Base-by-base conservation (phyloP, 2,329 filamentous ascomycete genomes). In the Hansfordia pulvinata region DNA sequence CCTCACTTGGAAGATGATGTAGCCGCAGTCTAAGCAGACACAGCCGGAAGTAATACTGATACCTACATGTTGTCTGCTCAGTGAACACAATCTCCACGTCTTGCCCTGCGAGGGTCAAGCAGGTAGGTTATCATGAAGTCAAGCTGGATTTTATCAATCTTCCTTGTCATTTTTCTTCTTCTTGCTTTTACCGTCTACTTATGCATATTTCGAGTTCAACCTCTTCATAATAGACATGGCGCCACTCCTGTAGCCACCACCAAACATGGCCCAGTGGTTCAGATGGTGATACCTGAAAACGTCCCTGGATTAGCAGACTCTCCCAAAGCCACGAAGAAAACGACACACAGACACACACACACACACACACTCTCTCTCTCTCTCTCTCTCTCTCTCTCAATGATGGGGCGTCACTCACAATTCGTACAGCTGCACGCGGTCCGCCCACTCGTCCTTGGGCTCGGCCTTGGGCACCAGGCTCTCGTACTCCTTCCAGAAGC, bases 231-330 rank as follows among this genome's bases (percentile, higher is more conserved):
- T 90, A 4, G 65, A 64, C 51, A 88, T 65, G 16, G 85, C 84
- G 4, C 83, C 76, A 20, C 64, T 62, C 20, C 71, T 69, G 47
- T 94, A 94, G 0, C 77, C 68, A 1, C 76, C 77, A 0, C 84
- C 84, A 49, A 93, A 94, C 24, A 93, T 62, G 2, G 80, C 76
- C 57, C 76, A 77, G 40, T 94, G 88, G 36, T 94, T 94, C 14
- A 94, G 54, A 45, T 93, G 80, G 49, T 94, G 88, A 49, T 93
- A 88, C 35, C 77, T 83, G 38, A 8, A 16, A 20, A 18, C 13
- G 16, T 11, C 14, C 10, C 19, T 13, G 9, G n/a, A 11, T 16
- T 19, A 11, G 8, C 10, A 10, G 19, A 8, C 12, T 6, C 10
- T 10, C n/a, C 5, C n/a, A 5, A 11, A 30, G 15, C 21, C 17